Percentiles rank a stretch among this genome's conserved stretches.
Evolutionary conservation across 2,329 filamentous ascomycete genomes (phyloP).

Genomic region (Coniochaeta sp.): DNA sequence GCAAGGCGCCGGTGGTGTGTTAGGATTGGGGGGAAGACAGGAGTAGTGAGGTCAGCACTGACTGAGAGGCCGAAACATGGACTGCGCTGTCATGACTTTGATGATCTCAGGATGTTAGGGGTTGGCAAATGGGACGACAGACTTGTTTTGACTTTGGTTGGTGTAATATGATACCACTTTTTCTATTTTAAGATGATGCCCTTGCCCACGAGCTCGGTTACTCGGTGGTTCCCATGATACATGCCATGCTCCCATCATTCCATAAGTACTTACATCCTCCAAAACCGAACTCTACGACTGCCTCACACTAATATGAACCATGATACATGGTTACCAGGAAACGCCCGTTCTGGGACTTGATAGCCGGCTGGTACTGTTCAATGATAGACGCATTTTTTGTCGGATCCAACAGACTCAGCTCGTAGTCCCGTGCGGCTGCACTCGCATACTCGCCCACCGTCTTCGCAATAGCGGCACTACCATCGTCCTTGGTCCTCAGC

Average conservation of each 20-base stretch:
- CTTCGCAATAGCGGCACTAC: conserved; percentile 8
- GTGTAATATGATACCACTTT: background rate
- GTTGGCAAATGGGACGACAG: too few species aligned
- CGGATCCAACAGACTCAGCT: conserved; percentile 8
- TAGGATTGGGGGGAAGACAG: conserved; percentile 5
- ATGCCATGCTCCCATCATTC: background rate
- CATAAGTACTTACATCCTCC: background rate
- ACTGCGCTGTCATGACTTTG: background rate
- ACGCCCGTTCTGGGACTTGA: conserved; percentile 8
- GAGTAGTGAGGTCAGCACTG: background rate
- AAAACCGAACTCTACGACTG: background rate
- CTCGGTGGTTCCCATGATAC: background rate
- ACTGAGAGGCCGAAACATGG: background rate
- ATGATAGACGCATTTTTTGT: conserved; percentile 8
- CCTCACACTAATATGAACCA: conserved; percentile 4
- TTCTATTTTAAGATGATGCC: background rate
- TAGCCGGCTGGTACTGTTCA: conserved; percentile 7
- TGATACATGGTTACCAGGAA: conserved; percentile 9
- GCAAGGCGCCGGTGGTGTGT: conserved; percentile 7
- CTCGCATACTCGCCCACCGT: conserved; percentile 13
- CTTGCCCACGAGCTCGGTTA: background rate
- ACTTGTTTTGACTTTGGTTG: background rate
- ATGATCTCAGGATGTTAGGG: background rate
- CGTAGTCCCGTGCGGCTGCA: conserved; percentile 11
- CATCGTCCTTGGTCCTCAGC: conserved; percentile 8